Evolutionary conservation across 768 basidiomycete species (phyloP).

Genomic region (Rhodotorula babjevae): DNA sequence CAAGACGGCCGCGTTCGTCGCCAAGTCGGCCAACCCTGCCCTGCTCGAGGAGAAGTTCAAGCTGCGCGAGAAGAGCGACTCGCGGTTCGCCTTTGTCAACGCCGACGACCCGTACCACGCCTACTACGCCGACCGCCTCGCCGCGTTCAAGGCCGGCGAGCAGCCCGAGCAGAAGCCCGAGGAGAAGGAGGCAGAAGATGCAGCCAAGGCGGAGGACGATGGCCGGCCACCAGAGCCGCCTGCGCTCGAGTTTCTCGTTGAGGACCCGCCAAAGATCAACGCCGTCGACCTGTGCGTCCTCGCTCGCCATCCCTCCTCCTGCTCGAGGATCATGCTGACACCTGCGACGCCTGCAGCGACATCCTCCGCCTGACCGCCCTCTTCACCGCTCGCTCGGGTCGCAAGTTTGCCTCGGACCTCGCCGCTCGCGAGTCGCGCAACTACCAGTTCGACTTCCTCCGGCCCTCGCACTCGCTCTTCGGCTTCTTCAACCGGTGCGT

Average conservation of each 20-base stretch:
- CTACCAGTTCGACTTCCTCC: slow-evolving; percentile 95
- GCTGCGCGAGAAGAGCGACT: slow-evolving; percentile 90
- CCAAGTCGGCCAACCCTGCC: slow-evolving; percentile 71
- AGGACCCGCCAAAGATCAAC: slow-evolving; percentile 72
- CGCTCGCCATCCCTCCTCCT: neutral
- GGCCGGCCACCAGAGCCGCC: slow-evolving; percentile 60
- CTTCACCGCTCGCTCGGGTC: slow-evolving; percentile 87
- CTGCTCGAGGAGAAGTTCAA: slow-evolving; percentile 95
- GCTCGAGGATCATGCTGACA: neutral
- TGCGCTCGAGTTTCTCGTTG: slow-evolving; percentile 71
- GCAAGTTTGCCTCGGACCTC: slow-evolving; percentile 74
- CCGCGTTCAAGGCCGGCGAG: slow-evolving; percentile 66
- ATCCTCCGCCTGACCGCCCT: slow-evolving; percentile 94
- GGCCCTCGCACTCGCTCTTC: slow-evolving; percentile 92
- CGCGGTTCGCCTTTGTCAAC: slow-evolving; percentile 98
- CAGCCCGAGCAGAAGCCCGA: slow-evolving; percentile 43
- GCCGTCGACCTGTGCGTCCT: slow-evolving; percentile 75
- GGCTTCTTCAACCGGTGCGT: slow-evolving; percentile 81
- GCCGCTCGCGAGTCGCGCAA: slow-evolving; percentile 86
- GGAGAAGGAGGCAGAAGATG: slow-evolving; percentile 16
- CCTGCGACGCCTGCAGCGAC: slow-evolving; percentile 56
- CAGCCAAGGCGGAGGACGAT: slow-evolving; percentile 64
- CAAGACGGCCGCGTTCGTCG: slow-evolving; percentile 84
- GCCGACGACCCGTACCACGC: slow-evolving; percentile 96
- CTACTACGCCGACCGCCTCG: slow-evolving; percentile 90